phyloP scores from a whole-genome alignment of 2,329 filamentous ascomycete species.

The Xylariaceae sp. region DNA sequence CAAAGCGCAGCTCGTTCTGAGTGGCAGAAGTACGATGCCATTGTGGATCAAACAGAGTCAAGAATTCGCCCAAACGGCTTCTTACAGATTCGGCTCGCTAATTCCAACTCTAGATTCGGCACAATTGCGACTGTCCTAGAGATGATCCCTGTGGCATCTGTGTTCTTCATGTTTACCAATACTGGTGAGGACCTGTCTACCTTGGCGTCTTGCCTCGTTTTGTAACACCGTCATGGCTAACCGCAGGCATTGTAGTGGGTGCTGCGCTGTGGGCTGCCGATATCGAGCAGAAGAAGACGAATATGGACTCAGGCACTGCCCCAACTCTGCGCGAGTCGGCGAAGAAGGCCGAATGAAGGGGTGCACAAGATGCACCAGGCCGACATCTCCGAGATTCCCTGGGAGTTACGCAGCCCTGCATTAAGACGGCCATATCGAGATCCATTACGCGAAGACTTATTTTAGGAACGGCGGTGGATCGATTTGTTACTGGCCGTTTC shows the following conservation, averaged over 20 bases:
- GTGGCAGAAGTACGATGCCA: not conserved
- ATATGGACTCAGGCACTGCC: conserved; percentile 49
- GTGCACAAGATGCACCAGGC: conserved; percentile 20
- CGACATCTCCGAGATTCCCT: conserved; percentile 27
- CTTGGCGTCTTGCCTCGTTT: not conserved
- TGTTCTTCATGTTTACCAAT: conserved; percentile 87
- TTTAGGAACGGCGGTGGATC: not conserved
- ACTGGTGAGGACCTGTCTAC: conserved; percentile 50
- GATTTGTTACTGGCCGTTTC: not conserved
- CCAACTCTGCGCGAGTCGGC: conserved; percentile 47
- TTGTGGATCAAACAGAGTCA: not conserved
- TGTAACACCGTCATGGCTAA: conserved; percentile 19
- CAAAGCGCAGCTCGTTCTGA: not conserved
- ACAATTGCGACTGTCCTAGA: conserved; percentile 74
- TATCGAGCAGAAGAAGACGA: conserved; percentile 57
- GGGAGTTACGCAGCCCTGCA: not conserved
- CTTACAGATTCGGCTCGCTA: not conserved
- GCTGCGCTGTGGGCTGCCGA: conserved; percentile 94
- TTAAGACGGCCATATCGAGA: not conserved
- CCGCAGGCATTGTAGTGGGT: conserved; percentile 54
- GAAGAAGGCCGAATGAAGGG: conserved; percentile 44
- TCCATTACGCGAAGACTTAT: not conserved
- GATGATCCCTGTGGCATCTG: conserved; percentile 75
- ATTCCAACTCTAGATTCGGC: conserved; percentile 56
- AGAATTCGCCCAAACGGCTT: conserved; percentile 1